Evolutionary conservation across 768 basidiomycete genomes (phyloP).

Genomic region (Tylopilus felleus): DNA sequence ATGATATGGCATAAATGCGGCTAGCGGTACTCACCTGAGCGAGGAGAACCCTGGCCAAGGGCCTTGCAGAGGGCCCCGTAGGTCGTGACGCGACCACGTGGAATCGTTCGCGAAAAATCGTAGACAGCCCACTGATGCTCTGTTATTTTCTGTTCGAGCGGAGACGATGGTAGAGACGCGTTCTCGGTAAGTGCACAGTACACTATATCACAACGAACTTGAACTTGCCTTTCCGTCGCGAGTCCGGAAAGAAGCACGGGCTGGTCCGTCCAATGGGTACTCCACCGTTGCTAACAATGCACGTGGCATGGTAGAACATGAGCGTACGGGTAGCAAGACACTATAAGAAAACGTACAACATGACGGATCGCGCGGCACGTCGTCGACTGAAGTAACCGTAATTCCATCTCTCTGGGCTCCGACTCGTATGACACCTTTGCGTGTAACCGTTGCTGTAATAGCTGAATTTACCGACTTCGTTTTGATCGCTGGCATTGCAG

Average conservation of each 20-base stretch:
- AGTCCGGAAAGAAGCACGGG: conserved; percentile 25
- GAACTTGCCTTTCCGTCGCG: conserved; percentile 26
- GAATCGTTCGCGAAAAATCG: conserved; percentile 48
- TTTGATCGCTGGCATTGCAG: neutral
- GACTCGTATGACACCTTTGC: neutral
- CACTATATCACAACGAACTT: neutral
- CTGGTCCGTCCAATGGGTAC: conserved; percentile 13
- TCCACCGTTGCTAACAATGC: conserved; percentile 2
- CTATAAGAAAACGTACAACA: neutral
- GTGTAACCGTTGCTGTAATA: no score
- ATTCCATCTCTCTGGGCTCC: neutral
- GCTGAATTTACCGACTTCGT: neutral
- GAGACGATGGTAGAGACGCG: neutral
- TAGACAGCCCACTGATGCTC: conserved; percentile 60
- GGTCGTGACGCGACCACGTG: conserved; percentile 50
- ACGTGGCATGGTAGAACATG: neutral
- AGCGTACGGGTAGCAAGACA: no score
- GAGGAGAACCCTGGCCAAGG: conserved; percentile 54
- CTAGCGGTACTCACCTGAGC: conserved; percentile 46
- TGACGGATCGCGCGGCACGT: neutral
- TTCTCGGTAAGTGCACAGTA: neutral
- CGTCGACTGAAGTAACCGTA: neutral
- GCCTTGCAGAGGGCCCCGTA: conserved; percentile 52
- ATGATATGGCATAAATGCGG: no score
- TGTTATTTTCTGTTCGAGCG: conserved; percentile 42